Percentiles rank a stretch among this genome's conserved stretches.
phyloP scores from a whole-genome alignment of 2,329 filamentous ascomycete species.

The Penicillium thymicola region DNA sequence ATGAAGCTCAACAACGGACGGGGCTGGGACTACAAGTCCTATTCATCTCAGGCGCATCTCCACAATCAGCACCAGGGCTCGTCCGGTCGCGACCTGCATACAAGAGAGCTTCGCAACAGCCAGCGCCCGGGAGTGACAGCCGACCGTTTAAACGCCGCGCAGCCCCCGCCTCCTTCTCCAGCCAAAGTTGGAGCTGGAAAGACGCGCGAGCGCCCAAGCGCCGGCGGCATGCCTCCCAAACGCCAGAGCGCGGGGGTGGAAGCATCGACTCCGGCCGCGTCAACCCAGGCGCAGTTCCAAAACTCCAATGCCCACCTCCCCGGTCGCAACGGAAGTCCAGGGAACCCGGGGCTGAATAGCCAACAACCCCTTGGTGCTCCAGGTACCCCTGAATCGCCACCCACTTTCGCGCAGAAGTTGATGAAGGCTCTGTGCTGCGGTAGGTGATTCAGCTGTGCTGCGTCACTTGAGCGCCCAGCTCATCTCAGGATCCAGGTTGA shows the following conservation, averaged over 20 bases:
- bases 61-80: slow-evolving; percentile 78
- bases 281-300: slow-evolving; percentile 94
- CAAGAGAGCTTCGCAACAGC: slow-evolving; percentile 59
- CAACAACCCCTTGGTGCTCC: slow-evolving; percentile 56
- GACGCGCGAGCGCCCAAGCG: slow-evolving; percentile 71
- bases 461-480: slow-evolving; percentile 20
- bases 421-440: slow-evolving; percentile 92
- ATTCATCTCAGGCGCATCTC: slow-evolving; percentile 68
- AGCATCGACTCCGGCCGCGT: slow-evolving; percentile 78
- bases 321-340: slow-evolving; percentile 54
- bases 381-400: slow-evolving; percentile 65
- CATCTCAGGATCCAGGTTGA: slow-evolving; percentile 36
- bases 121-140: slow-evolving; percentile 65
- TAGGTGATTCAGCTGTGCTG: slow-evolving; percentile 38
- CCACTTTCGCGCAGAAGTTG: slow-evolving; percentile 83
- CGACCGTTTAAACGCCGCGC: slow-evolving; percentile 90
- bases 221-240: slow-evolving; percentile 69
- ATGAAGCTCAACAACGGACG: slow-evolving; percentile 96
- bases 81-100: slow-evolving; percentile 80
- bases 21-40: slow-evolving; percentile 80
- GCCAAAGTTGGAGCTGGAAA: slow-evolving; percentile 74
- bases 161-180: slow-evolving; percentile 82
- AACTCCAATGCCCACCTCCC: slow-evolving; percentile 88
- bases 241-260: slow-evolving; percentile 66
- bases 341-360: slow-evolving; percentile 58